Conservation (phyloP, 2,329 filamentous ascomycete species). For the Hirsutella minnesotensis region DNA sequence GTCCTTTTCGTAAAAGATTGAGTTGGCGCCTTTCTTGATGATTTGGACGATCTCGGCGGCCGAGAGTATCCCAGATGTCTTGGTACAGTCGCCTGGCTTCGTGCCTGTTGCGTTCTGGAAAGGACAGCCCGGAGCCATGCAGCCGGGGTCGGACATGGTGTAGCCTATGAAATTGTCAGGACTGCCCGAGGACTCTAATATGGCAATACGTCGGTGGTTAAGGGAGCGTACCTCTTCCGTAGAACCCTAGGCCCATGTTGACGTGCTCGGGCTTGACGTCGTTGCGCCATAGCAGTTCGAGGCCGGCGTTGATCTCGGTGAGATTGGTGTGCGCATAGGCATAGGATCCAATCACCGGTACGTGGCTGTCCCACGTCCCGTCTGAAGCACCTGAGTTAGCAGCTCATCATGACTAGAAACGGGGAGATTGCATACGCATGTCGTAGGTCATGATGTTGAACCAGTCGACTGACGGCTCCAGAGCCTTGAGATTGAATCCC, state of each 20-base stretch:
- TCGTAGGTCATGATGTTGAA: constrained; percentile 25
- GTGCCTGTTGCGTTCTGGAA: constrained; percentile 12
- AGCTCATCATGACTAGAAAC: too few species aligned
- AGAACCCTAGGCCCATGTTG: constrained; percentile 30
- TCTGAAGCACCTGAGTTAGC: constrained; percentile 8
- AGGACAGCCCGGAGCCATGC: constrained; percentile 16
- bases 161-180: too few species aligned
- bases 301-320: constrained; percentile 28
- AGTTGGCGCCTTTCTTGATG: constrained; percentile 9
- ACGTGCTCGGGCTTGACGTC: constrained; percentile 28
- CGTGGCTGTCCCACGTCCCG: constrained; percentile 25
- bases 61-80: constrained; percentile 15
- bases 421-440: not conserved
- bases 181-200: too few species aligned
- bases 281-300: constrained; percentile 34
- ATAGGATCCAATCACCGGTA: constrained; percentile 16
- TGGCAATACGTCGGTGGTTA: too few species aligned
- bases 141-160: constrained; percentile 12
- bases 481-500: constrained; percentile 10
- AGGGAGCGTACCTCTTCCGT: constrained; percentile 15
- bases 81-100: constrained; percentile 15
- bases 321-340: constrained; percentile 32
- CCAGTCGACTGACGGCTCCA: constrained; percentile 18
- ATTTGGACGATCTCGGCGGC: constrained; percentile 20
- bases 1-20: constrained; percentile 12